Evolutionary conservation across 2,329 filamentous ascomycete genomes (phyloP).

Genomic region (Aspergillus amoenus): DNA sequence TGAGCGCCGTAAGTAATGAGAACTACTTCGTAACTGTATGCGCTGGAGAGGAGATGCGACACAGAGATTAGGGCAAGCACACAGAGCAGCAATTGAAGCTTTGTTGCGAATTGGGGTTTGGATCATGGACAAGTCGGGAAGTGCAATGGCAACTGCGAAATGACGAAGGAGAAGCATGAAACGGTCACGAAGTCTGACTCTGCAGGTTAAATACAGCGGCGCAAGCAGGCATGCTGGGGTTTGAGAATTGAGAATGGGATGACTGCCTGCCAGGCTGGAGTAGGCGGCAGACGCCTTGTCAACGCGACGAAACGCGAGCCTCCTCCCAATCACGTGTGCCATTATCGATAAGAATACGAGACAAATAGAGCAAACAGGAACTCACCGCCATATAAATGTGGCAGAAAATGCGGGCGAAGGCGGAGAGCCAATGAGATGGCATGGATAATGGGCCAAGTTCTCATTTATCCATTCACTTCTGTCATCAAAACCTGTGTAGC

Average conservation of each 20-base stretch:
- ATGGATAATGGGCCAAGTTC: not conserved
- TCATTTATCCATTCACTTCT: not conserved
- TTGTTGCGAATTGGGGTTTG: constrained; percentile 3
- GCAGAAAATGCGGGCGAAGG: constrained; percentile 25
- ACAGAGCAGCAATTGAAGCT: not conserved
- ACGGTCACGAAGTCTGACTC: not conserved
- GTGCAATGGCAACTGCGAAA: constrained; percentile 13
- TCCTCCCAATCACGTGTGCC: constrained; percentile 18
- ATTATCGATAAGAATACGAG: constrained; percentile 4
- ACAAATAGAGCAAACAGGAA: not conserved
- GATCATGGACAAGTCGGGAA: constrained; percentile 10
- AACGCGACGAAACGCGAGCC: constrained; percentile 25
- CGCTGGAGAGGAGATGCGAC: not conserved
- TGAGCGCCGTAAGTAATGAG: not conserved
- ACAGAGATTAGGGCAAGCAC: not conserved
- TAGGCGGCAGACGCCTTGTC: constrained; percentile 12
- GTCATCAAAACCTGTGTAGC: not conserved
- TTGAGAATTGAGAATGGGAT: not conserved
- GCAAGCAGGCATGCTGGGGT: constrained; percentile 3
- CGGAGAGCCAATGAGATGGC: constrained; percentile 14
- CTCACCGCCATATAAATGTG: constrained; percentile 23
- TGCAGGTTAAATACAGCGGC: not conserved
- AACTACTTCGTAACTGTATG: not conserved
- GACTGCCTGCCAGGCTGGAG: constrained; percentile 10
- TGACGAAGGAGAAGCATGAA: constrained; percentile 16